These are phyloP conservation scores for Drechmeria coniospora DNA, from an alignment of 2,329 filamentous ascomycete genomes.

Conservation along the genomic window DNA sequence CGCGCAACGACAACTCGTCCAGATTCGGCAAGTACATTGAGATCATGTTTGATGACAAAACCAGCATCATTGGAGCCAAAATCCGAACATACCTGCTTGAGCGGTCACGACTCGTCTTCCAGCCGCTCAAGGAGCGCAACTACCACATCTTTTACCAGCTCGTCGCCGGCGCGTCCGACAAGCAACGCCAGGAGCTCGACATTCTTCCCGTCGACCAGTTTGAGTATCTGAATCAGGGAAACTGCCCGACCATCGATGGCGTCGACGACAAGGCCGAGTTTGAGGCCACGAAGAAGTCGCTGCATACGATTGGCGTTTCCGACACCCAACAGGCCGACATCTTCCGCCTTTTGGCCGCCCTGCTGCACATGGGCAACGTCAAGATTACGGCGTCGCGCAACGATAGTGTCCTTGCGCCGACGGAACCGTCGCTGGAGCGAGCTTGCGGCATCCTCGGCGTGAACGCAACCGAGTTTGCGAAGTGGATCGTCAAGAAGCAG, in stretches of 20 bases:
- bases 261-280: constrained; percentile 95
- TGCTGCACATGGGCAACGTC: constrained; percentile 90
- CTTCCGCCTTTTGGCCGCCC: constrained; percentile 76
- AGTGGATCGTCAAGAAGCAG: constrained; percentile 99
- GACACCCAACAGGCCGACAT: constrained; percentile 64
- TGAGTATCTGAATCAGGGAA: constrained; percentile 91
- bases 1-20: constrained; percentile 96
- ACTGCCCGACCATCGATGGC: constrained; percentile 77
- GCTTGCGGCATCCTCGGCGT: constrained; percentile 82
- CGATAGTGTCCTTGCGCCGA: constrained; percentile 67
- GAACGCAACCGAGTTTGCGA: constrained; percentile 71
- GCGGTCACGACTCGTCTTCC: constrained; percentile 89
- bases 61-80: constrained; percentile 93
- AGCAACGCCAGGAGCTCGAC: constrained; percentile 64
- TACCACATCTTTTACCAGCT: constrained; percentile 99
- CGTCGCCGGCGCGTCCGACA: constrained; percentile 76
- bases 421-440: constrained; percentile 67
- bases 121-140: constrained; percentile 92
- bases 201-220: constrained; percentile 78
- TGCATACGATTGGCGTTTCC: constrained; percentile 75
- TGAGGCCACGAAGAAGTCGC: constrained; percentile 68
- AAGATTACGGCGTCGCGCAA: constrained; percentile 85
- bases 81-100: constrained; percentile 93
- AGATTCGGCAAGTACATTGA: constrained; percentile 99
- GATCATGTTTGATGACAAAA: constrained; percentile 94